Base-by-base conservation (phyloP, 2,329 filamentous ascomycete species). In the Diplodia mutila region DNA sequence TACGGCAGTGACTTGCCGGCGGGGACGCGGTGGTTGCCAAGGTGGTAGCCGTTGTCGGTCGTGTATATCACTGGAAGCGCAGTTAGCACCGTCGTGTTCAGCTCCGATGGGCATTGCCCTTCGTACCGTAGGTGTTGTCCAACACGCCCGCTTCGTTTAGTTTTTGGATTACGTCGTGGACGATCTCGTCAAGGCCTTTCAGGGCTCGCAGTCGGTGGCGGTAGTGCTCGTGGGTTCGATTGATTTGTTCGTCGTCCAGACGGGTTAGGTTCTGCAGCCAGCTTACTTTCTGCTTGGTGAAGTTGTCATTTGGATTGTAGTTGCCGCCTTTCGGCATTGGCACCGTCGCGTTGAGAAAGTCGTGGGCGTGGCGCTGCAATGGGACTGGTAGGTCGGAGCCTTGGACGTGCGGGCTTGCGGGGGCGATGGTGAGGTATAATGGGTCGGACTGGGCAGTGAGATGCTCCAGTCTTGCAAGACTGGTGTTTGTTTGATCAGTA, bases 101-200 rank as follows among this genome's bases (percentile, higher is more conserved):
- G n/a, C n/a, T n/a, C n/a, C n/a, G n/a, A n/a, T n/a, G n/a, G n/a
- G n/a, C n/a, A n/a, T n/a, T n/a, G n/a, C n/a, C n/a, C n/a, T n/a
- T n/a, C n/a, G n/a, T 37, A 55, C 32, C 21, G 51, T 74, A 75
- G 0, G 73, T 77, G 42, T 77, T 75, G 4, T 76, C 69, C 12
- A 75, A 46, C 1, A 67, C 42, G 1, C 69, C 69, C 29, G 71
- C 73, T 9, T 71, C 71, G n/a, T 76, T 72, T 1, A 79, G 70
- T 65, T 69, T 70, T 4, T 69, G 48, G 0, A 79, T 55, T 1
- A 78, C 72, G 59, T 78, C 76, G 34, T 74, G 71, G 4, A 79
- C 69, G 3, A 79, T 76, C 23, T 79, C 77, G 49, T 80, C 77
- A 0, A 80, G 70, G 3, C 76, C 75, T 18, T 71, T 67, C 1